Percentiles rank a stretch among this genome's conserved stretches.
phyloP scores from a whole-genome alignment of 768 basidiomycete species.

The Chiua virens region DNA sequence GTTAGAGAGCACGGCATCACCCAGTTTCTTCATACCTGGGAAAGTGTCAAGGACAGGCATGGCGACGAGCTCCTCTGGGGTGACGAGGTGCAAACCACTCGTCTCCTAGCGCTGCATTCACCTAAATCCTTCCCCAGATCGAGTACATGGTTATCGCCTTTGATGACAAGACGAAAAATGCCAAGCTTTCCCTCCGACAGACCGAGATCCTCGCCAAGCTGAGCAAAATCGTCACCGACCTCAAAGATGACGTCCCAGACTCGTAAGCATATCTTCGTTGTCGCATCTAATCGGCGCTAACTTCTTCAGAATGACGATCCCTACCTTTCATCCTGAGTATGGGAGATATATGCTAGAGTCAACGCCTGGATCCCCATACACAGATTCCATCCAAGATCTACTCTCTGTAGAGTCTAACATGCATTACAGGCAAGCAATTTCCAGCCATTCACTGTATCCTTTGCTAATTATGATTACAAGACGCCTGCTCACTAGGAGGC shows the following conservation, averaged over 20 bases:
- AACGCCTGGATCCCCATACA: conserved; percentile 94
- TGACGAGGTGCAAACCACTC: conserved; percentile 72
- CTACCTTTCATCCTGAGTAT: conserved; percentile 97
- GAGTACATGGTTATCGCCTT: conserved; percentile 95
- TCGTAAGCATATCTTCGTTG: conserved; percentile 44
- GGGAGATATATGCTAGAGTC: conserved; percentile 99
- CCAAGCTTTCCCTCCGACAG: conserved; percentile 90
- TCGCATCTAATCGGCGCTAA: not conserved
- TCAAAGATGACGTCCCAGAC: conserved; percentile 50
- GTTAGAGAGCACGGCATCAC: conserved; percentile 90
- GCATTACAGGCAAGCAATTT: conserved; percentile 72
- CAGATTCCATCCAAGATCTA: conserved; percentile 81
- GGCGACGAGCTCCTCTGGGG: conserved; percentile 97
- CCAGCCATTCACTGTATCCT: not conserved
- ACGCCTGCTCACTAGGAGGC: conserved; percentile 78
- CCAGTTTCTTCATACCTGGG: conserved; percentile 94
- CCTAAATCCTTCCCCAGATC: conserved; percentile 50
- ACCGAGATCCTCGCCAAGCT: conserved; percentile 89
- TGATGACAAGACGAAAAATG: conserved; percentile 75
- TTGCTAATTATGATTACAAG: conserved; percentile 39
- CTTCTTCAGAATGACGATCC: conserved; percentile 60
- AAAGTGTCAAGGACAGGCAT: conserved; percentile 83
- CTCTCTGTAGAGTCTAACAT: conserved; percentile 92
- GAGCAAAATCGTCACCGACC: conserved; percentile 61
- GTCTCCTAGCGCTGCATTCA: not conserved